Evolutionary conservation across 306 rosid species (phyloP).

Genomic region (Lotus japonicus): DNA sequence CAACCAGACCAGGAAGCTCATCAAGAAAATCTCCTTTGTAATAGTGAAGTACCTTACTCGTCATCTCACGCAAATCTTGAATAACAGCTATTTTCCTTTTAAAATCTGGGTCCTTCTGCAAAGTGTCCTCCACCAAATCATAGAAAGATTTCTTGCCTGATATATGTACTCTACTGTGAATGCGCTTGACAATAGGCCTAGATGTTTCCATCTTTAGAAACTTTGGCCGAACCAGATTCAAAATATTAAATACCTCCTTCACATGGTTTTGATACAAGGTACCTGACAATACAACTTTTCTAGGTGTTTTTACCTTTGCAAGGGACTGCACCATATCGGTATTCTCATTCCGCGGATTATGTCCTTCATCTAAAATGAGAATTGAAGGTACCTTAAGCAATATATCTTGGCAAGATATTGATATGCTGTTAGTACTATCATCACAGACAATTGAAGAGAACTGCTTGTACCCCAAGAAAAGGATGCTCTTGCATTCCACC

Average conservation of each 20-base stretch:
- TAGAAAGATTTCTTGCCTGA: neutral
- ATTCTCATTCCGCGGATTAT: slow-evolving; percentile 76
- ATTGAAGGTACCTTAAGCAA: slow-evolving; percentile 60
- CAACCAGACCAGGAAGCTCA: slow-evolving; percentile 84
- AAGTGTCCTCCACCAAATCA: slow-evolving; percentile 64
- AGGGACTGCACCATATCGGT: slow-evolving; percentile 73
- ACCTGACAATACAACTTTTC: slow-evolving; percentile 83
- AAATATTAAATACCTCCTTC: slow-evolving; percentile 70
- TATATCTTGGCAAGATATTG: slow-evolving; percentile 45
- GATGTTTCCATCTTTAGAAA: slow-evolving; percentile 52
- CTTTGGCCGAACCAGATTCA: slow-evolving; percentile 75
- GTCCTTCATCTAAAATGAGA: slow-evolving; percentile 84
- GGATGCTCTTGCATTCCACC: slow-evolving; percentile 65
- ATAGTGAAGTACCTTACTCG: slow-evolving; percentile 69
- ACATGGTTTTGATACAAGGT: slow-evolving; percentile 83
- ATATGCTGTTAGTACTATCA: neutral
- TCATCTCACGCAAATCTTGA: slow-evolving; percentile 85
- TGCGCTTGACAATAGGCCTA: slow-evolving; percentile 59
- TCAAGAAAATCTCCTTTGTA: slow-evolving; percentile 87
- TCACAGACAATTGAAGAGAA: slow-evolving; percentile 70
- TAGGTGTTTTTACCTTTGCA: slow-evolving; percentile 59
- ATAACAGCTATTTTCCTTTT: slow-evolving; percentile 65
- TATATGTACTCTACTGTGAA: too few species aligned
- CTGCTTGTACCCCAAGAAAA: slow-evolving; percentile 80
- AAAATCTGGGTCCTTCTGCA: slow-evolving; percentile 71